Base-by-base conservation (phyloP, 179 eudicot species). In the Vitellaria paradoxa region DNA sequence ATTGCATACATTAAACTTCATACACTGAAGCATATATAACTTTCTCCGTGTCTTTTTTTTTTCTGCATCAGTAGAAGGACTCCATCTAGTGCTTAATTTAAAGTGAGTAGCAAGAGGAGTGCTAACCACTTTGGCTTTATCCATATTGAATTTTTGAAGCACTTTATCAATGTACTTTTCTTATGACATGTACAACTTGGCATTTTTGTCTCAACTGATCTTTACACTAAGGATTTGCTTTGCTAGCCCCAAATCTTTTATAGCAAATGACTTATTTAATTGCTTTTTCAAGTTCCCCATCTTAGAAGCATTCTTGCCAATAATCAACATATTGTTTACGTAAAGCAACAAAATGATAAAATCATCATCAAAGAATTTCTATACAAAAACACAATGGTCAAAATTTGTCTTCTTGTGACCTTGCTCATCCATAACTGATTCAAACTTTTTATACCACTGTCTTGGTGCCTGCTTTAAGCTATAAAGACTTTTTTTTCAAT, bases 301-400 rank as follows among this genome's bases (percentile, higher is more conserved):
- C 53, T 4, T 50, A 7, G 53, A 50, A 11, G 53, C 12, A 50
- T 11, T 50, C 4, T 11, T 50, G 52, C 74, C 74, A 47, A 70
- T 57, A 21, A 70, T 70, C 24, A 70, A 52, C 52, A 70, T 70
- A 24, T 53, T 60, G 17, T 70, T 57, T 9, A 70, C 60, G 46
- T 70, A 70, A 40, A 53, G 57, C 42, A 53, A 70, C 20, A 70
- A n/a, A 17, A 46, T 70, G 49, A 70, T 20, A 70, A 46, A 70
- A n/a, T 70, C 74, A 50, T 50, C 74, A 49, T 70, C 26, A n/a
- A 12, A 70, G 74, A 70, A 70, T 17, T 49, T 47, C 14, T 70
- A 57, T 20, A 49, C 74, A 18, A 70, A 70, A 47, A 70, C 74
- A 70, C 74, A 70, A 49, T 70, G 50, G 59, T 70, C 60, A 46